These are phyloP conservation scores for Sergeia podlipaevii DNA, from an alignment of 208 protist species.

Conservation along the genomic window DNA sequence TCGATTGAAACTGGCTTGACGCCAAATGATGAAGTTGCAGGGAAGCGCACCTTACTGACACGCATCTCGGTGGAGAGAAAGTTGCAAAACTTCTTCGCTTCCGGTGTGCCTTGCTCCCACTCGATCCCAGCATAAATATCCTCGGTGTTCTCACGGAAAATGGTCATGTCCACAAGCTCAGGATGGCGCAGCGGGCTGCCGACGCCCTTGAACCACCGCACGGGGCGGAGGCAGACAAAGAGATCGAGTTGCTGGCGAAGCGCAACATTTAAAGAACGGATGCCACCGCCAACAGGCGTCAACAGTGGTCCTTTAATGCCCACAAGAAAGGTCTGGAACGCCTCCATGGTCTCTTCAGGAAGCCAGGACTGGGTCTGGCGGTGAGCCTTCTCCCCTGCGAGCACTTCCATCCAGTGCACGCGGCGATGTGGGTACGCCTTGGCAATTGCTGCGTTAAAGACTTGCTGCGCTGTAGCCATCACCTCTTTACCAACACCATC, in stretches of 20 bases:
- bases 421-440: constrained; percentile 37
- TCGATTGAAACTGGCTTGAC: constrained; percentile 46
- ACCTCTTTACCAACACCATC: constrained; percentile 48
- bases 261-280: constrained; percentile 50
- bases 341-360: constrained; percentile 32
- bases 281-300: constrained; percentile 43
- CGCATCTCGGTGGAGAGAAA: constrained; percentile 33
- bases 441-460: constrained; percentile 30
- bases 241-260: constrained; percentile 42
- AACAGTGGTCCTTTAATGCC: constrained; percentile 39
- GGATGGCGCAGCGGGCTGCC: constrained; percentile 33
- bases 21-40: constrained; percentile 28
- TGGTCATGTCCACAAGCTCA: constrained; percentile 51
- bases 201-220: constrained; percentile 42
- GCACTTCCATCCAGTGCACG: constrained; percentile 39
- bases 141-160: constrained; percentile 59
- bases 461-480: constrained; percentile 18
- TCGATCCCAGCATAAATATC: constrained; percentile 58
- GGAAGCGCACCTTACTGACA: constrained; percentile 37
- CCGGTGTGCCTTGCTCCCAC: constrained; percentile 32
- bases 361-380: constrained; percentile 13
- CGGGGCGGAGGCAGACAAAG: constrained; percentile 44
- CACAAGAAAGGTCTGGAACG: constrained; percentile 24
- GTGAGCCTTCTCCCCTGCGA: constrained; percentile 33
- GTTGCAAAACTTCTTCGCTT: constrained; percentile 20